Conservation (phyloP, 2,329 filamentous ascomycete species). For the Hymenoscyphus repandus region DNA sequence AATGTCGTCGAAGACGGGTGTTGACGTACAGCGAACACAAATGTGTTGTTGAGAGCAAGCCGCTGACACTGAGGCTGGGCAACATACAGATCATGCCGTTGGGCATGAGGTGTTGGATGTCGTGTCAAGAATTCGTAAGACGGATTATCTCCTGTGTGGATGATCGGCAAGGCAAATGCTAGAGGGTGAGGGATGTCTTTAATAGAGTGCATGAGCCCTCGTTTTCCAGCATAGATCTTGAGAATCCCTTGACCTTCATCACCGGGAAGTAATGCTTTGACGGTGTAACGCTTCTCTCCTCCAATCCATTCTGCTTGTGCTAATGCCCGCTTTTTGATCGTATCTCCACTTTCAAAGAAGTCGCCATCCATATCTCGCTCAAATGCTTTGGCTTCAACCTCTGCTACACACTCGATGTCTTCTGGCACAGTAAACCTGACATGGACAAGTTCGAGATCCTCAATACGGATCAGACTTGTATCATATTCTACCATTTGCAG, state of each 20-base stretch:
- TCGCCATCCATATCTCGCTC: conserved; percentile 83
- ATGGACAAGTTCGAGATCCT: conserved; percentile 90
- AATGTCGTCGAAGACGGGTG: conserved; percentile 63
- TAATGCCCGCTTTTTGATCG: conserved; percentile 78
- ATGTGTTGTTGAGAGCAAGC: conserved; percentile 91
- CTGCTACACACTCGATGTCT: conserved; percentile 87
- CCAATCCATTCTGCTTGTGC: conserved; percentile 88
- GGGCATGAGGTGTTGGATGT: conserved; percentile 96
- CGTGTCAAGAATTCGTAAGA: conserved; percentile 88
- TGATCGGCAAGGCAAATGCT: conserved; percentile 82
- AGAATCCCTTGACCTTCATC: conserved; percentile 85
- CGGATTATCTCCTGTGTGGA: conserved; percentile 88
- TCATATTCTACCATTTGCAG: conserved; percentile 85
- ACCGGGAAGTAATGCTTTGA: conserved; percentile 87
- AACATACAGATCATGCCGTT: conserved; percentile 93
- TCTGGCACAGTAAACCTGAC: conserved; percentile 80
- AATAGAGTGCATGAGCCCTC: conserved; percentile 95
- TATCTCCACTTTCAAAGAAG: conserved; percentile 85
- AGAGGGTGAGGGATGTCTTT: conserved; percentile 92
- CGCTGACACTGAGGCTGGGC: conserved; percentile 89
- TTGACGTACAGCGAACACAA: conserved; percentile 92
- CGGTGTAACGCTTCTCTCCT: conserved; percentile 82
- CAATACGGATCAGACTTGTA: conserved; percentile 77
- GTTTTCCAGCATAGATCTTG: conserved; percentile 89
- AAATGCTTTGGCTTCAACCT: conserved; percentile 81